Conservation (phyloP, 345 rosid species). For the Lumnitzera littorea region DNA sequence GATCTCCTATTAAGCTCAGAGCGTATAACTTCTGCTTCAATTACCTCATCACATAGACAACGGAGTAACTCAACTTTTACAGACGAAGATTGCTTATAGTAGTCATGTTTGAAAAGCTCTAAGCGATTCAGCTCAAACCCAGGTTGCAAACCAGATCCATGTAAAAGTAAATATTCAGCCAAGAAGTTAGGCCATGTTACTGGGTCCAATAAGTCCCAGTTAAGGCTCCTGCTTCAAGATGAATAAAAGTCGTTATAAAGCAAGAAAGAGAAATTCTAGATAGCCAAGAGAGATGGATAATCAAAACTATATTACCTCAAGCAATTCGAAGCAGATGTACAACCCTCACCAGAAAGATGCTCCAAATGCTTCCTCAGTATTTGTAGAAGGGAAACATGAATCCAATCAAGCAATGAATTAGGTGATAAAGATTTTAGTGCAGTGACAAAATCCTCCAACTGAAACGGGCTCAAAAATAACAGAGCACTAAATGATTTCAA, state of each 20-base stretch:
- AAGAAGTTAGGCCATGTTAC: conserved; percentile 86
- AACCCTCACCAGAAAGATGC: conserved; percentile 69
- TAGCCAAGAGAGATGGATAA: background rate
- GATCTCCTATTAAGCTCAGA: conserved; percentile 72
- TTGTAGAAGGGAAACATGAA: conserved; percentile 78
- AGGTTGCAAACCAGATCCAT: conserved; percentile 42
- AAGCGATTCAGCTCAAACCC: conserved; percentile 47
- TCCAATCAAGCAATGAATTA: conserved; percentile 61
- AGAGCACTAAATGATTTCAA: conserved; percentile 82
- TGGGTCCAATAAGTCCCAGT: conserved; percentile 75
- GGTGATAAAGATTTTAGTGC: conserved; percentile 52
- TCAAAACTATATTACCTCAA: conserved; percentile 54
- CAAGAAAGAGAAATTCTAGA: conserved; percentile 14
- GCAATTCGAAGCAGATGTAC: conserved; percentile 70
- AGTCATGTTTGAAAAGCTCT: conserved; percentile 56
- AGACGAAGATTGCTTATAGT: conserved; percentile 56
- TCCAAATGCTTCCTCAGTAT: conserved; percentile 70
- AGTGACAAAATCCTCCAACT: conserved; percentile 74
- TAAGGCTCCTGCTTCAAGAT: conserved; percentile 71
- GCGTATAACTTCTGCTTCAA: conserved; percentile 65
- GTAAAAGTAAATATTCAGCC: conserved; percentile 67
- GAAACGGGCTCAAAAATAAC: conserved; percentile 88
- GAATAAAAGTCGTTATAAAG: conserved; percentile 5
- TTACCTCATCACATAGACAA: conserved; percentile 74
- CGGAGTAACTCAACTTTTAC: conserved; percentile 67